These are phyloP conservation scores for Parasitella parasitica DNA, from an alignment of 371 early-diverging fungal species.

Conservation along the genomic window DNA sequence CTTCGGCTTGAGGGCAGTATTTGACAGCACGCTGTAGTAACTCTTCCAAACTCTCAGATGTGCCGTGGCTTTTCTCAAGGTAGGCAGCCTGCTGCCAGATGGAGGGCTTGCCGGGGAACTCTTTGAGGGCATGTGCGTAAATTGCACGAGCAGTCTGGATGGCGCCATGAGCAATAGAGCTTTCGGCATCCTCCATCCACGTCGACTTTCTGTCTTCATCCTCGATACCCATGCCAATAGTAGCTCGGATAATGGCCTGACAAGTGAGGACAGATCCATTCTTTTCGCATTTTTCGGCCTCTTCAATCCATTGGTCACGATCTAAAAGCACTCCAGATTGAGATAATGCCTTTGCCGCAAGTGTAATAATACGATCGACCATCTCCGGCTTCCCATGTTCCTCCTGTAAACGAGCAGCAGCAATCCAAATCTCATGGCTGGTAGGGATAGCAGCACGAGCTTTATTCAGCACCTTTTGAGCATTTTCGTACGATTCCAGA, in stretches of 20 bases:
- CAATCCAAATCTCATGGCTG: constrained; percentile 93
- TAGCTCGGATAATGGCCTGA: constrained; percentile 81
- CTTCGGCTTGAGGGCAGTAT: constrained; percentile 91
- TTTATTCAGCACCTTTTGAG: constrained; percentile 84
- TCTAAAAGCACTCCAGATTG: constrained; percentile 70
- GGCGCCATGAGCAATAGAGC: constrained; percentile 60
- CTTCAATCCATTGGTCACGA: constrained; percentile 91
- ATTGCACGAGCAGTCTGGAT: constrained; percentile 88
- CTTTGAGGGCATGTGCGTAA: constrained; percentile 79
- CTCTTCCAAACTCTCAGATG: constrained; percentile 73
- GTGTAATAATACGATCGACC: constrained; percentile 71
- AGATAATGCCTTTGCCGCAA: constrained; percentile 70
- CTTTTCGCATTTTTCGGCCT: constrained; percentile 84
- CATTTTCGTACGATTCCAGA: constrained; percentile 89
- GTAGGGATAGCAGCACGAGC: constrained; percentile 87
- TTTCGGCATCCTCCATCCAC: constrained; percentile 93
- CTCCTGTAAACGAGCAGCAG: constrained; percentile 93
- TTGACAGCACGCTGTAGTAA: constrained; percentile 83
- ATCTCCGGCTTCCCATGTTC: constrained; percentile 66
- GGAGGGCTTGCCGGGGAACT: constrained; percentile 76
- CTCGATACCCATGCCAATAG: constrained; percentile 80
- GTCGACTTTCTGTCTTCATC: constrained; percentile 78
- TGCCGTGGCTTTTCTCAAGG: constrained; percentile 87
- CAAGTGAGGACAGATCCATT: constrained; percentile 78
- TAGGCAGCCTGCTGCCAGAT: constrained; percentile 90